Evolutionary conservation across 208 protist genomes (phyloP), one percentile per base, ranked within the genome.

Genomic region (Trypanosoma cruzi): DNA sequence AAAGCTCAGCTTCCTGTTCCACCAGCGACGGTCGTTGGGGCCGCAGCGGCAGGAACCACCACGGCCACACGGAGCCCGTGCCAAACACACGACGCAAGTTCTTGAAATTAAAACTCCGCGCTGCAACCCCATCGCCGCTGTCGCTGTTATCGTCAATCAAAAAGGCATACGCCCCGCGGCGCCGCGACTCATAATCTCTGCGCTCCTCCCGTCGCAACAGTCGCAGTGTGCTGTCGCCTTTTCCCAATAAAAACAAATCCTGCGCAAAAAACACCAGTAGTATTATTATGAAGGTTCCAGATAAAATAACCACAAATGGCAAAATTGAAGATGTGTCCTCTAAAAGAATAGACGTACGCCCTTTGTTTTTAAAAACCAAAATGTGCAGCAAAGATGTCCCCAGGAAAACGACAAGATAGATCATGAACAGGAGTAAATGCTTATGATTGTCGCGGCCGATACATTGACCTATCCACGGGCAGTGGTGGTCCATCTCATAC

Each of bases 401-500:
- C 37, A 31, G 13, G 28, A 60, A 8, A 0, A 73, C 0, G n/a
- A 37, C 28, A 22, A 66, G 28, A 59, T 90, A 83, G 0, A 72
- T 42, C 2, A 89, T 44, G 44, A 84, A 85, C 2, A 97, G 82
- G 14, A 96, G 55, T 53, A 90, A 92, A 56, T 76, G 82, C 71
- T 96, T 95, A 44, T 84, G 80, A 68, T 96, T 98, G 4, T 80
- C 71, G 32, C 67, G 53, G 10, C 87, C 91, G 36, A 95, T 75
- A 64, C 95, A 97, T 29, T 71, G 71, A 44, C 85, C 87, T 24
- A 95, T 74, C 78, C 77, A 96, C 50, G 73, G 32, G 65, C 83
- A 96, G 80, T 98, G 95, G 64, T 94, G 71, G 61, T 95, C 82
- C 59, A 84, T 83, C 22, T 65, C 65, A 53, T 76, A 75, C 37